Conservation (phyloP, 176 grass and related monocot genomes). For the Elaeis guineensis region DNA sequence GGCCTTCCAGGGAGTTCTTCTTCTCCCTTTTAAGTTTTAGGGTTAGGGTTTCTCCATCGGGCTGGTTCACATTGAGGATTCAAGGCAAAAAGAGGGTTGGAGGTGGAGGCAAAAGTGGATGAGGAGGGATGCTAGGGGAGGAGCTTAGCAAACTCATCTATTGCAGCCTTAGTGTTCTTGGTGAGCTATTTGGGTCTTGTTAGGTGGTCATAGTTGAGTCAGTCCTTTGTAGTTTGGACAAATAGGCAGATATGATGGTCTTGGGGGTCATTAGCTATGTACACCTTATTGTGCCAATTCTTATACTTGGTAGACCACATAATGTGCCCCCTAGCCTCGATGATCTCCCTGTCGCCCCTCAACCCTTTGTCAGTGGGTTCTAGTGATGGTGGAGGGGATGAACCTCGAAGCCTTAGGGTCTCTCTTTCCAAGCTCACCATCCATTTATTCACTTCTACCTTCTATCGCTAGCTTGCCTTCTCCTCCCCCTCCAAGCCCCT, state of each 20-base stretch:
- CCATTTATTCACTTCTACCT: too few species aligned
- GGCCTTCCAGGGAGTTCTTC: too few species aligned
- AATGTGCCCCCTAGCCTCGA: constrained; percentile 13
- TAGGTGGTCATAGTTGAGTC: constrained; percentile 13
- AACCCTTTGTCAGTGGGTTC: neutral
- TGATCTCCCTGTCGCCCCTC: neutral
- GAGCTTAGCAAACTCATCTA: constrained; percentile 8
- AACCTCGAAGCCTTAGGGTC: too few species aligned
- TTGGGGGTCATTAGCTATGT: constrained; percentile 8
- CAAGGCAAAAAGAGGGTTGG: neutral
- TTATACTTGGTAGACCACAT: neutral
- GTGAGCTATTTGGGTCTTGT: constrained; percentile 18
- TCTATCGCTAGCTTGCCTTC: too few species aligned
- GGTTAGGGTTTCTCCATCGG: constrained; percentile 16
- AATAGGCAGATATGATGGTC: constrained; percentile 7
- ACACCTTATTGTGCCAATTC: constrained; percentile 20
- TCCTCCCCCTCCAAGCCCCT: too few species aligned
- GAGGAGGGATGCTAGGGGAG: constrained; percentile 1
- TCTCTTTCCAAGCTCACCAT: too few species aligned
- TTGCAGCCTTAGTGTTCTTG: constrained; percentile 15
- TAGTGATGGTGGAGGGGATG: too few species aligned
- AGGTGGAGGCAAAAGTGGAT: constrained; percentile 28
- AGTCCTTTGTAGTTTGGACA: constrained; percentile 10
- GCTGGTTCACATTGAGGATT: constrained; percentile 27
- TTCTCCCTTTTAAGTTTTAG: too few species aligned